These are phyloP conservation scores for Dysphania ambrosioides DNA, from an alignment of 148 eudicot genomes.

Conservation along the genomic window DNA sequence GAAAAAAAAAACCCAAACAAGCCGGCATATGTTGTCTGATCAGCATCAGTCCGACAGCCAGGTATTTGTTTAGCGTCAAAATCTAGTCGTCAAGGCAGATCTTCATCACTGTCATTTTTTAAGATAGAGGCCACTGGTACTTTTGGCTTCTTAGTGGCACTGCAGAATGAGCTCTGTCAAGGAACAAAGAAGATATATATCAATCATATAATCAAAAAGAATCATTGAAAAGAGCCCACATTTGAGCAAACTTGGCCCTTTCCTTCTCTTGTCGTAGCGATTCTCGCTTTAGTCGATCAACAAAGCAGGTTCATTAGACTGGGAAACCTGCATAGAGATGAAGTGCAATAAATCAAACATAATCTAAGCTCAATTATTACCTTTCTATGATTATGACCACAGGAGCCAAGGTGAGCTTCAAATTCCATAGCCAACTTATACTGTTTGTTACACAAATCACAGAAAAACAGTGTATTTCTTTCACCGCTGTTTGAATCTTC, in stretches of 20 bases:
- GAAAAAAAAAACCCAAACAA: background rate
- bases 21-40: background rate
- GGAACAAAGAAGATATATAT: conserved; percentile 10
- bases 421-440: conserved; percentile 96
- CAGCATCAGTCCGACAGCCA: background rate
- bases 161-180: conserved; percentile 40
- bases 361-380: conserved; percentile 25
- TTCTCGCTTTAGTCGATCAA: conserved; percentile 88
- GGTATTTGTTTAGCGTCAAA: background rate
- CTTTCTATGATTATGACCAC: conserved; percentile 98
- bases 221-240: conserved; percentile 35
- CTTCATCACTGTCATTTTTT: conserved; percentile 74
- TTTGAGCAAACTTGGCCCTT: conserved; percentile 93
- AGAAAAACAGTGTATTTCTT: conserved; percentile 84
- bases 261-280: conserved; percentile 88
- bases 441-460: conserved; percentile 96
- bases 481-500: conserved; percentile 92
- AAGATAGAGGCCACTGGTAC: conserved; percentile 63
- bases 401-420: conserved; percentile 94
- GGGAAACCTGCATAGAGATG: background rate
- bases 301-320: conserved; percentile 33
- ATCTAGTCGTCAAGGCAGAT: conserved; percentile 30
- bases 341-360: background rate
- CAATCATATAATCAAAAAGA: background rate
- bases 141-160: conserved; percentile 73